A percentile compares a stretch with the other conserved stretches of the same genome.
Evolutionary conservation across 306 rosid species (phyloP).

Genomic region (Erythrophleum fordii): DNA sequence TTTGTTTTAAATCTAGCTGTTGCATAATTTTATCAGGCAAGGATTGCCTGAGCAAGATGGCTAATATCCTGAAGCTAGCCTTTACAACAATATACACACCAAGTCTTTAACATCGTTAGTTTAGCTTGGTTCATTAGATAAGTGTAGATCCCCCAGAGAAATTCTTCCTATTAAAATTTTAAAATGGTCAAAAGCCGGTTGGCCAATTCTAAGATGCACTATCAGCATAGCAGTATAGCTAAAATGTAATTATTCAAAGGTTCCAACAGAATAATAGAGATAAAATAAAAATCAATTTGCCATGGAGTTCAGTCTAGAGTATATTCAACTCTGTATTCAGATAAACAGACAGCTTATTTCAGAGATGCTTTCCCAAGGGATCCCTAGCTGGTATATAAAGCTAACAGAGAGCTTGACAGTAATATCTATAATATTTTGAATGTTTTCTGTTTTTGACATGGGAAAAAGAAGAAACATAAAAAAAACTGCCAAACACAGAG

Average conservation of each 20-base stretch:
- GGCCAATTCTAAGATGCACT: not conserved
- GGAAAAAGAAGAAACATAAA: not conserved
- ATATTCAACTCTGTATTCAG: not conserved
- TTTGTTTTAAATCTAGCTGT: constrained; percentile 15
- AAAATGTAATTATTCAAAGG: constrained; percentile 27
- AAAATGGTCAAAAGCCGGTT: not conserved
- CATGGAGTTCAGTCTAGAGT: not conserved
- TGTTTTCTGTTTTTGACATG: not conserved
- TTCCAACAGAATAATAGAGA: not conserved
- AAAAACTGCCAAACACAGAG: too few species aligned
- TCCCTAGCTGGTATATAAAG: not conserved
- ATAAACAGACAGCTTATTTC: not conserved
- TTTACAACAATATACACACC: not conserved
- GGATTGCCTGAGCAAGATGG: constrained; percentile 17
- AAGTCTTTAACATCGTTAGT: not conserved
- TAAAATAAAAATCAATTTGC: not conserved
- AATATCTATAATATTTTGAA: not conserved
- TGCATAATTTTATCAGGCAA: constrained; percentile 8
- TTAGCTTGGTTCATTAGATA: not conserved
- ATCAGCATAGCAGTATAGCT: not conserved
- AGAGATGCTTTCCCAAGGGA: constrained; percentile 18
- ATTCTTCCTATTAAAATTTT: not conserved
- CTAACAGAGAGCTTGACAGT: not conserved
- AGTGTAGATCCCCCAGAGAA: constrained; percentile 8
- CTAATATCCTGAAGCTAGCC: constrained; percentile 28